Percentiles rank a stretch among this genome's conserved stretches.
Conservation (phyloP, 257 asterid species). For the Linaria vulgaris region DNA sequence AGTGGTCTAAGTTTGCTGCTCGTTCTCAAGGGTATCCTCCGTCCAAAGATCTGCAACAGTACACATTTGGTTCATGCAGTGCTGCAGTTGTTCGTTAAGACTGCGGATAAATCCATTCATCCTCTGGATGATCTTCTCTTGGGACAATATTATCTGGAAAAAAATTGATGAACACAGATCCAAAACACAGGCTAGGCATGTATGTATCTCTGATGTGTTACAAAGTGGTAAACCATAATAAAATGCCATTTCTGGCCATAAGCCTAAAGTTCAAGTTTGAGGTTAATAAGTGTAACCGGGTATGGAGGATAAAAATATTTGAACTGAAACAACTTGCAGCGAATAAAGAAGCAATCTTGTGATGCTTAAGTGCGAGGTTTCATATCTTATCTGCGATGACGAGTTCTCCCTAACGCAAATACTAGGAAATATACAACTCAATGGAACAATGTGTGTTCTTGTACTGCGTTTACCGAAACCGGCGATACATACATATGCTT, state of each 20-base stretch:
- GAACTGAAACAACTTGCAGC: too few relatives aligned
- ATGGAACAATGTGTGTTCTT: too few relatives aligned
- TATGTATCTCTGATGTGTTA: background rate
- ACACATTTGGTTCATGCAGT: conserved; percentile 51
- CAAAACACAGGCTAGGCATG: conserved; percentile 3
- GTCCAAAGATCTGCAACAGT: conserved; percentile 38
- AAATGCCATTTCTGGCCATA: background rate
- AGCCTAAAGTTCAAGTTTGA: background rate
- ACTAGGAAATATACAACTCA: too few relatives aligned
- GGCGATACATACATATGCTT: too few relatives aligned
- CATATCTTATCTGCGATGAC: too few relatives aligned
- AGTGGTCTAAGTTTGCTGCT: too few relatives aligned
- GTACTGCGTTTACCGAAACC: too few relatives aligned
- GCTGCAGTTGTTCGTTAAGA: conserved; percentile 70
- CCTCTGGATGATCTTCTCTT: conserved; percentile 81
- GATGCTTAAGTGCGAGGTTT: too few relatives aligned
- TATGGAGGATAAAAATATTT: too few relatives aligned
- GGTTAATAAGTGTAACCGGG: background rate
- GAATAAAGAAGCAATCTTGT: too few relatives aligned
- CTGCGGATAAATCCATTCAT: conserved; percentile 65
- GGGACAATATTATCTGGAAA: conserved; percentile 74
- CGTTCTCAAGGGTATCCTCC: conserved; percentile 46
- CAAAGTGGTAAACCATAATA: background rate
- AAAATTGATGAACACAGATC: background rate
- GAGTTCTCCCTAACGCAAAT: too few relatives aligned